Evolutionary conservation across 106 monocot species (phyloP), one percentile per base, ranked within the genome.

Genomic region (Phalaenopsis equestris): DNA sequence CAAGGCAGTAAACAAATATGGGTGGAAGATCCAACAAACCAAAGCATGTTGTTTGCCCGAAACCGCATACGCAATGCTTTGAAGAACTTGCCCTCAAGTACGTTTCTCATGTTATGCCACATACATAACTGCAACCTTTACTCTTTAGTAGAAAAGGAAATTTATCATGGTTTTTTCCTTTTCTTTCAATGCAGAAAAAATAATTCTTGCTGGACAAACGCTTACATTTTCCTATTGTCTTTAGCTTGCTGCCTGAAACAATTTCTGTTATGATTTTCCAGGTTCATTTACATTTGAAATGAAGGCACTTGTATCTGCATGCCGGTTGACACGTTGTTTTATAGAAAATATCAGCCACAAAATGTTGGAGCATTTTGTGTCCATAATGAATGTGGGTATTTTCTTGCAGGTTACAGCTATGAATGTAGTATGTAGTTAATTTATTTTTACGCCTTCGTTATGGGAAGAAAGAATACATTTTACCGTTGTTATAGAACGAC

Each of bases 1-100:
- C 64, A 80, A 90, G 83, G 77, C 57, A 78, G 57, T 48, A 68
- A 86, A 77, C 91, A 84, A 82, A 84, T 80, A 36, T 98, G 89
- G 92, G 94, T 98, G 38, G 98, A 98, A 84, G 98, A 98, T 88
- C 98, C 98, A 80, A 91, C 94, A 78, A 98, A 98, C 67, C 88
- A 86, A 83, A 92, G 84, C 77, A 76, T 75, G 67, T 57, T 90
- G 68, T 98, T 89, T 89, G 82, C 84, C 76, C 89, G 94, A 47
- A 98, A 98, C 61, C 89, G 98, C 67, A 94, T 98, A 55, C 98
- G 98, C 5, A 78, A 77, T 12, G 84, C 86, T 45, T 76, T 98
- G n/a, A 87, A 68, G 41, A 88, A 72, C 73, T 65, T 85, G 10
- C 79, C 90, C 61, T 88, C 89, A 79, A 42, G 90, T 92, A 79